Evolutionary conservation across 768 basidiomycete species (phyloP), one percentile per base, ranked within the genome.

Genomic region (Phanerochaete carnosa): DNA sequence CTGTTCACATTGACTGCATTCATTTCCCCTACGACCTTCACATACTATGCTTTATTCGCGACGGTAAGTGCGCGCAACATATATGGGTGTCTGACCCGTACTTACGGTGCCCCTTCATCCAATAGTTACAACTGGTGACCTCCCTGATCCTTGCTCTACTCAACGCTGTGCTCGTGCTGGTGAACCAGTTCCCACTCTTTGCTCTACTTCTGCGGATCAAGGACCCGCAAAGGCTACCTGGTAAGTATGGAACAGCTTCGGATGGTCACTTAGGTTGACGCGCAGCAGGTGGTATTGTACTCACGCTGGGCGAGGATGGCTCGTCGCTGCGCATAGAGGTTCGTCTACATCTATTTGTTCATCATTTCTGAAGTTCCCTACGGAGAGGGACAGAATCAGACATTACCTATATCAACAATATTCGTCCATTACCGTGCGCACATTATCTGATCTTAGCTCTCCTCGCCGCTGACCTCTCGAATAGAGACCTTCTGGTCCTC

Each of bases 181-280:
- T 98, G 79, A 95, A 97, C 63, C 88, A 94, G 64, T 97, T 97
- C 64, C 95, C 96, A 1, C 76, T 98, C 2, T 98, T 98, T 71
- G 89, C 89, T 0, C 71, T 98, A 29, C 86, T 95, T 82, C 71
- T 98, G 30, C 79, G 92, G 28, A 64, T 86, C 8, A 97, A 98
- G 72, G 93, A 96, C 68, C 87, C 93, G 1, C 80, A 81, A 66
- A 79, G 96, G 29, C 68, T 97, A 8, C 94, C 96, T 59, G 92
- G 95, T 90, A 58, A 2, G 67, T 56, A 70, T 56, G 26, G 26
- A 2, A 8, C 23, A n/a, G 49, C 39, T 39, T n/a, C 2, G 3
- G 37, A 11, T 26, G 45, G 2, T 45, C n/a, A 3, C n/a, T 23
- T 16, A 8, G 4, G 46, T 25, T 45, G 11, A 39, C 19, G 15